Evolutionary conservation across 2,329 filamentous ascomycete genomes (phyloP).

Genomic region (Calcarisporium arbuscula): DNA sequence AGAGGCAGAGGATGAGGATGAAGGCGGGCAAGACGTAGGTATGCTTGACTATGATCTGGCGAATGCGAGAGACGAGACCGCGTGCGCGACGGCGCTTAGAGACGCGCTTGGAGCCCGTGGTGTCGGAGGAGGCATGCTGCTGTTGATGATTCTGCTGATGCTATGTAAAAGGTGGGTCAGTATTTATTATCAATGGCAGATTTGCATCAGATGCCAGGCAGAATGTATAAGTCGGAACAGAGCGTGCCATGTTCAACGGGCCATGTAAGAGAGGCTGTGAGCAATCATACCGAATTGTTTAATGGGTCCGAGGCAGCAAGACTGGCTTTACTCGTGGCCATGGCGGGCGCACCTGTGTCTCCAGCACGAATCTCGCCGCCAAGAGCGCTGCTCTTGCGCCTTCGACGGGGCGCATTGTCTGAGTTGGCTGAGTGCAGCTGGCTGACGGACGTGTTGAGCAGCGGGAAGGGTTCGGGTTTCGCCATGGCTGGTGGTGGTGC

Average conservation of each 20-base stretch:
- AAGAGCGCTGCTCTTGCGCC: constrained; percentile 51
- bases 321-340: constrained; percentile 46
- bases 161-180: too few species aligned
- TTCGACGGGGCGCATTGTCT: constrained; percentile 36
- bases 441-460: constrained; percentile 45
- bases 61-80: constrained; percentile 38
- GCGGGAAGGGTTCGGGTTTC: constrained; percentile 48
- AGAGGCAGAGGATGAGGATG: constrained; percentile 56
- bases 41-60: constrained; percentile 53
- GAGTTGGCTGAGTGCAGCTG: constrained; percentile 37
- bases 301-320: constrained; percentile 28
- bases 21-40: constrained; percentile 62
- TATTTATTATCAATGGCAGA: too few species aligned
- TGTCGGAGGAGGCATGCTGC: constrained; percentile 15
- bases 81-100: constrained; percentile 52
- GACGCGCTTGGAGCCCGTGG: constrained; percentile 30
- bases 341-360: constrained; percentile 48
- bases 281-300: too few species aligned
- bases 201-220: too few species aligned
- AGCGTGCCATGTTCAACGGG: too few species aligned
- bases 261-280: too few species aligned
- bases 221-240: too few species aligned
- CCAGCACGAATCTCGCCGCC: constrained; percentile 47
- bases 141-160: too few species aligned
- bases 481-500: constrained; percentile 37